Evolutionary conservation across 176 grass and related monocot genomes (phyloP).

Genomic region (Dactylis glomerata): DNA sequence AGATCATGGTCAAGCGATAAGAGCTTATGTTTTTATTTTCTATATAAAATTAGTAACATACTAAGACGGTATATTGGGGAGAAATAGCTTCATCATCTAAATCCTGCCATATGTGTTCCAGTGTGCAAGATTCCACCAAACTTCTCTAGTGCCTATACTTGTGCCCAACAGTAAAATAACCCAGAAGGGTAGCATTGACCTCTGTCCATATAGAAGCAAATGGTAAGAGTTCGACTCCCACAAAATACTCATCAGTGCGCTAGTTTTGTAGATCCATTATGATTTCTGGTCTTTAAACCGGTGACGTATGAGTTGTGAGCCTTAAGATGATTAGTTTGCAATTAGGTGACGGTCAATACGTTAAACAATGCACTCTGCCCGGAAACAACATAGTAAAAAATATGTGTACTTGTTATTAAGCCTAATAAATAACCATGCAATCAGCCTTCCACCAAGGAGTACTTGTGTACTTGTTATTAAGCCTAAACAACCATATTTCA

Average conservation of each 20-base stretch:
- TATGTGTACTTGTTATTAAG: neutral
- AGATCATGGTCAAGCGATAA: neutral
- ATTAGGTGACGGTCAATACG: neutral
- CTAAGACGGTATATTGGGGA: neutral
- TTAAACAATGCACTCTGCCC: neutral
- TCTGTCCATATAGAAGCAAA: neutral
- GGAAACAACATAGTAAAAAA: neutral
- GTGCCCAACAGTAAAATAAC: neutral
- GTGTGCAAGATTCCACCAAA: neutral
- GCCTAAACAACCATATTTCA: neutral
- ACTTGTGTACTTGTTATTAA: neutral
- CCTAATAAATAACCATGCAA: neutral
- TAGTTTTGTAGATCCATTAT: neutral
- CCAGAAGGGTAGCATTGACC: neutral
- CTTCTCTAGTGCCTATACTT: neutral
- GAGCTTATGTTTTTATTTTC: neutral
- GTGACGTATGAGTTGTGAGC: neutral
- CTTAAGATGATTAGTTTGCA: neutral
- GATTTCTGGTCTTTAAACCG: neutral
- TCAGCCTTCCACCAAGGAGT: too few relatives aligned
- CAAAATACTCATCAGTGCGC: neutral
- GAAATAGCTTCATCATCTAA: neutral
- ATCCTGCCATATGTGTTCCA: neutral
- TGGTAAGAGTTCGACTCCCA: neutral
- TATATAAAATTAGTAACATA: neutral